Percentiles rank a stretch among this genome's conserved stretches.
Evolutionary conservation across 179 eudicot species (phyloP).

Genomic region (Vitellaria paradoxa): DNA sequence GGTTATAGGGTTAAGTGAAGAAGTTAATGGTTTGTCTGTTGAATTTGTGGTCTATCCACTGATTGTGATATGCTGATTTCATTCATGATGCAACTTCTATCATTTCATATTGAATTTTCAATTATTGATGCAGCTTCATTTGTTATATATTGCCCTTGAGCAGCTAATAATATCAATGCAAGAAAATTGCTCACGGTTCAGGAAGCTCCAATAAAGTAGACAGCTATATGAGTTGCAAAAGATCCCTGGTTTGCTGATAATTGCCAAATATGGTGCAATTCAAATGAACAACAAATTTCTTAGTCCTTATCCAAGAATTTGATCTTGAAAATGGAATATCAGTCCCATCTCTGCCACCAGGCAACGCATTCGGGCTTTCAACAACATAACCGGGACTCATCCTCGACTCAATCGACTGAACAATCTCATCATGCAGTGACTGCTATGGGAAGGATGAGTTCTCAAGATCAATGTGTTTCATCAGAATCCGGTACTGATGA

Average conservation of each 20-base stretch:
- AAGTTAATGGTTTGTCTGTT: background rate
- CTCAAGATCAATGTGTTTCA: slow-evolving; percentile 71
- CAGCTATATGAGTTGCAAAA: slow-evolving; percentile 34
- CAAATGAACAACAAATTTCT: slow-evolving; percentile 24
- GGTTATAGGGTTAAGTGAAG: background rate
- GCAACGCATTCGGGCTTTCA: slow-evolving; percentile 34
- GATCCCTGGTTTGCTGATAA: slow-evolving; percentile 23
- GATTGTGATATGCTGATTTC: background rate
- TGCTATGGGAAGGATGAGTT: slow-evolving; percentile 38
- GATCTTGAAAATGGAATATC: slow-evolving; percentile 32
- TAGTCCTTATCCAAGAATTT: slow-evolving; percentile 28
- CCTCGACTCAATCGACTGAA: slow-evolving; percentile 54
- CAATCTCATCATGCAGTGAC: slow-evolving; percentile 41
- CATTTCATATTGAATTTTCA: background rate
- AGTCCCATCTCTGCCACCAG: slow-evolving; percentile 30
- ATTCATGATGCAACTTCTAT: background rate
- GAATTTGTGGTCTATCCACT: background rate
- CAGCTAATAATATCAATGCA: background rate
- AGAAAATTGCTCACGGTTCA: background rate
- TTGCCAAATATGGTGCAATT: slow-evolving; percentile 35
- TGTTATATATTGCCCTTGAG: background rate
- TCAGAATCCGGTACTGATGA: slow-evolving; percentile 57
- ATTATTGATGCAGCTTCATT: background rate
- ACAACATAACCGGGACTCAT: slow-evolving; percentile 46
- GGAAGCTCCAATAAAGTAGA: slow-evolving; percentile 35